These are phyloP conservation scores for Kwoniella shandongensis DNA, from an alignment of 768 basidiomycete genomes.

Conservation along the genomic window DNA sequence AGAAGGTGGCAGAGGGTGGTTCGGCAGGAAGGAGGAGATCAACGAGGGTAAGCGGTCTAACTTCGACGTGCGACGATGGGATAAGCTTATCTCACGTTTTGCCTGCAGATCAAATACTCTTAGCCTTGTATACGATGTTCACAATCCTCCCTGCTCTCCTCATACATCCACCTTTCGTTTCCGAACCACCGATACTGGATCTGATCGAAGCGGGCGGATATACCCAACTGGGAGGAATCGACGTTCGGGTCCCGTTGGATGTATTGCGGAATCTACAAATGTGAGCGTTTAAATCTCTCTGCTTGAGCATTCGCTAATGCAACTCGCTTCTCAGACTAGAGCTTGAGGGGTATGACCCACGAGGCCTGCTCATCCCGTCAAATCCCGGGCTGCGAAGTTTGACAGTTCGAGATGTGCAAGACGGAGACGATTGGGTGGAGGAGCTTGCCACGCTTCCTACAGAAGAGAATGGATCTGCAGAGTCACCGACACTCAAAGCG, in stretches of 20 bases:
- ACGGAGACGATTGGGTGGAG: conserved; percentile 52
- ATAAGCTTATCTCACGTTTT: no score
- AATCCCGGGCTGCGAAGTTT: conserved; percentile 43
- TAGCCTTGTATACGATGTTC: conserved; percentile 48
- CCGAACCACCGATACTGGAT: conserved; percentile 48
- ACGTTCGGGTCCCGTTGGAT: conserved; percentile 48
- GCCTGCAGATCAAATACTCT: conserved; percentile 45
- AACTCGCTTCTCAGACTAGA: conserved; percentile 38
- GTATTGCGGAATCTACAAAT: conserved; percentile 46
- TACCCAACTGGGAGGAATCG: conserved; percentile 48
- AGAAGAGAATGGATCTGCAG: not conserved
- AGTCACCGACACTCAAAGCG: conserved; percentile 1
- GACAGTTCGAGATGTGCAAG: conserved; percentile 50
- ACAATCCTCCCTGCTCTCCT: conserved; percentile 49
- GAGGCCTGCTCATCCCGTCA: conserved; percentile 43
- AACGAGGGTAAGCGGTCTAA: conserved; percentile 41
- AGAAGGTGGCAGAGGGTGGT: conserved; percentile 35
- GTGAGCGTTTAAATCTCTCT: conserved; percentile 29
- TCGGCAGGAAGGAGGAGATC: conserved; percentile 41
- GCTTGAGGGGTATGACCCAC: conserved; percentile 50
- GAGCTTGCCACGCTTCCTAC: conserved; percentile 30
- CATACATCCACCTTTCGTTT: conserved; percentile 45
- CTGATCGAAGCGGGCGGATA: conserved; percentile 50
- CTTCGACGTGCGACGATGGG: no score
- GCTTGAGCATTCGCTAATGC: not conserved